phyloP scores from a whole-genome alignment of 345 rosid species.

The Salix viminalis region DNA sequence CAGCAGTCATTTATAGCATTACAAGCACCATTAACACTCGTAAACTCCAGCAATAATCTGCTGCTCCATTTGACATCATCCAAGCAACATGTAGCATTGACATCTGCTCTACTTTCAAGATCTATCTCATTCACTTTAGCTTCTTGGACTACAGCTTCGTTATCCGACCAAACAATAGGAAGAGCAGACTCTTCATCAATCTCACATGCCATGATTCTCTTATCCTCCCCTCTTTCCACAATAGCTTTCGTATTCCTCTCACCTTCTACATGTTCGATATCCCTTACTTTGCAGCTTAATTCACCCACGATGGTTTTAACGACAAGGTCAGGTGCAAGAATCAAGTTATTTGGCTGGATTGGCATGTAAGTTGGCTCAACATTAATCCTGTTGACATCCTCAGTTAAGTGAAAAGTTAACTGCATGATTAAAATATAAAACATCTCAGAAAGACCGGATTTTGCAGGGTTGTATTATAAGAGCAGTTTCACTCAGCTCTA shows the following conservation, averaged over 20 bases:
- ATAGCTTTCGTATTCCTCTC: slow-evolving; percentile 6
- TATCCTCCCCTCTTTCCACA: background rate
- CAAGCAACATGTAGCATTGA: slow-evolving; percentile 1
- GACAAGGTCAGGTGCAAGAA: slow-evolving; percentile 22
- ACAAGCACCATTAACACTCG: slow-evolving; percentile 8
- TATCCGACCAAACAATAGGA: slow-evolving; percentile 12
- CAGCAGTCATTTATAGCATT: background rate
- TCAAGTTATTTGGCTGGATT: slow-evolving; percentile 15
- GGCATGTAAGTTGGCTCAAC: slow-evolving; percentile 2
- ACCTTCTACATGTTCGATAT: slow-evolving; percentile 9
- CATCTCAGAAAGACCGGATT: background rate
- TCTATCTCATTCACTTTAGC: slow-evolving; percentile 15
- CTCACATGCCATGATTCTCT: slow-evolving; percentile 20
- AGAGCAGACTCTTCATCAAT: slow-evolving; percentile 19
- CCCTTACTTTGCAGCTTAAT: slow-evolving; percentile 11
- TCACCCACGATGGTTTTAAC: slow-evolving; percentile 25
- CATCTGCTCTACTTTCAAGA: slow-evolving; percentile 10
- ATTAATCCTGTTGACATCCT: slow-evolving; percentile 19
- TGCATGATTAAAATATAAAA: slow-evolving; percentile 22
- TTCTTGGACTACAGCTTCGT: slow-evolving; percentile 7
- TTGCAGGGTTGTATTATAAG: background rate
- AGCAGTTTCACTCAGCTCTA: background rate
- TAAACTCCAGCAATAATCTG: slow-evolving; percentile 7
- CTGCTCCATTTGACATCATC: slow-evolving; percentile 26
- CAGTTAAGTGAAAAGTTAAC: slow-evolving; percentile 27